Evolutionary conservation across 1,284 basidiomycete species (phyloP), one percentile per base, ranked within the genome.

Genomic region (Pulveroboletus sp.): DNA sequence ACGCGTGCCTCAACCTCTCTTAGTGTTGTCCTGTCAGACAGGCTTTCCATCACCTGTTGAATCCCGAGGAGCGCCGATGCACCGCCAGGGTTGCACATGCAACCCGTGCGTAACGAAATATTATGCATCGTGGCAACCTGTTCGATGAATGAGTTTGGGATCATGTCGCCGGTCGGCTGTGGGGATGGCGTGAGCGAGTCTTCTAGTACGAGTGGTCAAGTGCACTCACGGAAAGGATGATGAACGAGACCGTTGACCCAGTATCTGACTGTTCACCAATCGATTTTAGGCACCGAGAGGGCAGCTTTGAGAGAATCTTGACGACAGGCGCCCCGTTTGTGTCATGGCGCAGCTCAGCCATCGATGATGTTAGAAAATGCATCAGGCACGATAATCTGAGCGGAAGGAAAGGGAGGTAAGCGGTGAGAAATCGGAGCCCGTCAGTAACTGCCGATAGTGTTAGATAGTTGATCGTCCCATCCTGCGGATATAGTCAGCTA

Each of bases 61-160:
- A 91, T 80, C 0, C 84, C 86, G 4, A 91, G 78, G 7, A 91
- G 74, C 4, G 85, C 81, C 0, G 88, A 84, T 0, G 89, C 87
- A 14, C 85, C 90, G 9, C 91, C 91, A 6, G 91, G 88, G 61
- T 92, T 92, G 66, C 91, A 93, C 81, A 93, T 87, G 68, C 91
- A 92, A 0, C 91, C 91, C 2, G 90, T 90, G 42, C 91, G 83
- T 18, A 93, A 73, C 14, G 89, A 89, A 58, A 93, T 85, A 52
- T 78, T 81, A 53, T 81, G 77, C 51, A 74, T 75, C 9, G 87
- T 80, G 1, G 91, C 87, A 3, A 84, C 80, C 58, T 84, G 77
- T 62, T 89, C 87, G 62, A 91, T 78, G 66, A 88, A 87, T 3
- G 84, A 83, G 62, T 86, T 85, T 0, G 88, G 83, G 6, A 91